phyloP scores from a whole-genome alignment of 2,329 filamentous ascomycete genomes.

The Neoarthrinium moseri region DNA sequence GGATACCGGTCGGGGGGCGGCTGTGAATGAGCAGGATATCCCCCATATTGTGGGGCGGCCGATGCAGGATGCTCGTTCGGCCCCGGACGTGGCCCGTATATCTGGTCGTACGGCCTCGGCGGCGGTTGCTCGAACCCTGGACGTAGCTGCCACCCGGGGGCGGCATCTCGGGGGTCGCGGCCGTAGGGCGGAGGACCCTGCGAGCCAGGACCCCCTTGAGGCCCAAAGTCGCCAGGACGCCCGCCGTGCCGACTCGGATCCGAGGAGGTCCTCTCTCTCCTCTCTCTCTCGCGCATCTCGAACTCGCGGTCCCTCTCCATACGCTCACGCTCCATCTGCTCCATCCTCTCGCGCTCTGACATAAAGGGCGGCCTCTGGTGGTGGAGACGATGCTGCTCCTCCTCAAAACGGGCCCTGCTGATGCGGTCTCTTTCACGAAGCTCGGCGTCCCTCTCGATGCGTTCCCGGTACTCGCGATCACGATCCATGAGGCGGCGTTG shows the following conservation, averaged over 20 bases:
- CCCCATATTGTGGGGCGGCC: conserved; percentile 36
- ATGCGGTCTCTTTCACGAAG: conserved; percentile 47
- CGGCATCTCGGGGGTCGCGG: conserved; percentile 28
- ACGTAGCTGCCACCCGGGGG: conserved; percentile 32
- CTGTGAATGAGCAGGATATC: conserved; percentile 35
- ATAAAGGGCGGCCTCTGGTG: conserved; percentile 30
- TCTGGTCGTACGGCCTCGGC: conserved; percentile 40
- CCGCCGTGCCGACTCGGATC: conserved; percentile 43
- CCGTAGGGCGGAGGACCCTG: conserved; percentile 39
- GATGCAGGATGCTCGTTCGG: conserved; percentile 48
- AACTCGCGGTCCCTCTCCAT: conserved; percentile 30
- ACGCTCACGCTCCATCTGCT: conserved; percentile 37
- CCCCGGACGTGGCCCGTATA: conserved; percentile 29
- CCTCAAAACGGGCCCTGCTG: conserved; percentile 31
- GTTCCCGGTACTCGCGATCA: conserved; percentile 41
- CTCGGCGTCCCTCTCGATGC: conserved; percentile 36
- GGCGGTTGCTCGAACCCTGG: conserved; percentile 38
- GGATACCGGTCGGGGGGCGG: conserved; percentile 39
- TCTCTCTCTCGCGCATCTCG: conserved; percentile 36
- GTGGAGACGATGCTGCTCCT: conserved; percentile 29
- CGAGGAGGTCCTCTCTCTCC: conserved; percentile 46
- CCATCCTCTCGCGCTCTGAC: conserved; percentile 35
- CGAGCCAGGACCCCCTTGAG: conserved; percentile 28
- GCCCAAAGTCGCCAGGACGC: conserved; percentile 45
- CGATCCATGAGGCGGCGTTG: conserved; percentile 47